These are phyloP conservation scores for Pyrenula aspistea DNA, from an alignment of 495 filamentous ascomycete species.

Conservation along the genomic window DNA sequence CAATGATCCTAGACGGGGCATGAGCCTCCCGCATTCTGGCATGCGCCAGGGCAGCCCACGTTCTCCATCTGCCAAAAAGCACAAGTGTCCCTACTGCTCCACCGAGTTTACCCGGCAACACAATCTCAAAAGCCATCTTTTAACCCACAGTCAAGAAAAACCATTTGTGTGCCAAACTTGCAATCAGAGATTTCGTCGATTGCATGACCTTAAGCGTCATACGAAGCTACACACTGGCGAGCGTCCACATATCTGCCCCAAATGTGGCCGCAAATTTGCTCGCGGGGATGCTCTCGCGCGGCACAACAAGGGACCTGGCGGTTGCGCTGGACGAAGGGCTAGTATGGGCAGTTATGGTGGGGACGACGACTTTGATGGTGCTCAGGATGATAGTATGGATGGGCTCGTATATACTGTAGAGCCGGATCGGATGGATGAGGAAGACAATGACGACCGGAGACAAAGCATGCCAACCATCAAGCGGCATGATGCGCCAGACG, in stretches of 20 bases:
- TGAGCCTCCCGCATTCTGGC: slow-evolving; percentile 64
- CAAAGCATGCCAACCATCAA: slow-evolving; percentile 62
- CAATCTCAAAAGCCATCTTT: slow-evolving; percentile 96
- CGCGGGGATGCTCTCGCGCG: slow-evolving; percentile 89
- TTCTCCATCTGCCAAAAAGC: slow-evolving; percentile 74
- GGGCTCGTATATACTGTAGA: slow-evolving; percentile 55
- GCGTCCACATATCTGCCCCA: slow-evolving; percentile 84
- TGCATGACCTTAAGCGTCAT: slow-evolving; percentile 94
- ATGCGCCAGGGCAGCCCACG: slow-evolving; percentile 48
- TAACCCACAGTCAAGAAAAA: slow-evolving; percentile 98
- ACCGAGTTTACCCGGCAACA: slow-evolving; percentile 97
- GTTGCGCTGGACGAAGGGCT: slow-evolving; percentile 79
- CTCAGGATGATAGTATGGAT: slow-evolving; percentile 66
- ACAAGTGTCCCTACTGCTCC: slow-evolving; percentile 90
- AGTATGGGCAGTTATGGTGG: slow-evolving; percentile 78
- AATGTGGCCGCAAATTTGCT: slow-evolving; percentile 88
- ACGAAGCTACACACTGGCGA: slow-evolving; percentile 95
- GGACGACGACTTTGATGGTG: slow-evolving; percentile 57
- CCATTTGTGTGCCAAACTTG: slow-evolving; percentile 87
- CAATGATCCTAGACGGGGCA: slow-evolving; percentile 45
- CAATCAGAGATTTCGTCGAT: slow-evolving; percentile 74
- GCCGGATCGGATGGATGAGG: slow-evolving; percentile 54
- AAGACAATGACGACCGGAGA: slow-evolving; percentile 34
- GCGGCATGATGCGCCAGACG: slow-evolving; percentile 44
- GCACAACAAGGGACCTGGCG: slow-evolving; percentile 91